Percentiles rank a stretch among this genome's conserved stretches.
Conservation (phyloP, 345 rosid species). For the Populus simonii region DNA sequence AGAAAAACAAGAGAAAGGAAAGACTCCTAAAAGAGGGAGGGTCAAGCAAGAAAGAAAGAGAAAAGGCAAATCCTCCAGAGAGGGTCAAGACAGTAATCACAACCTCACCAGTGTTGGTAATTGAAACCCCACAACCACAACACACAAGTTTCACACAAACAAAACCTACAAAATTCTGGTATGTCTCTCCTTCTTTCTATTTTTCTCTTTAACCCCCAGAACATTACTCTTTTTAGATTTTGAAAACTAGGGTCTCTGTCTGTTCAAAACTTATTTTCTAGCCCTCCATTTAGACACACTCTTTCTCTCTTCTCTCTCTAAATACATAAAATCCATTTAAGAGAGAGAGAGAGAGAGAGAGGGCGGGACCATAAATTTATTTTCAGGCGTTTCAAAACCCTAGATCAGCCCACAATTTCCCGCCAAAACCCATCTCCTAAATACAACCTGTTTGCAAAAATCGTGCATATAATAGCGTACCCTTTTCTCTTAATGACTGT, state of each 20-base stretch:
- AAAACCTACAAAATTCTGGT: conserved; percentile 19
- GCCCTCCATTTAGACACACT: not conserved
- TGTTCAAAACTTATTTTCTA: conserved; percentile 25
- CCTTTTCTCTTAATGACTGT: not conserved
- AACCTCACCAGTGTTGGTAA: conserved; percentile 1
- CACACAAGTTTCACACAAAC: not conserved
- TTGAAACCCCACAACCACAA: not conserved
- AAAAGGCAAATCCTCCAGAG: conserved; percentile 19
- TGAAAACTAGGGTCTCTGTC: conserved; percentile 27
- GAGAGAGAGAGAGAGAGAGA: conserved; percentile 12
- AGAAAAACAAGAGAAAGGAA: not conserved
- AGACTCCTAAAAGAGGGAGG: not conserved
- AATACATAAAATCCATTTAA: not conserved
- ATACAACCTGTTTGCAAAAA: not conserved
- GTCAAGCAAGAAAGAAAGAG: not conserved
- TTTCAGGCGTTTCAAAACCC: conserved; percentile 28
- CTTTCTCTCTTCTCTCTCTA: not conserved
- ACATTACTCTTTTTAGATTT: not conserved
- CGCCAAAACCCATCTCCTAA: conserved; percentile 20
- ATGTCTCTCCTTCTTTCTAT: not conserved
- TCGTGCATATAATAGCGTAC: not conserved
- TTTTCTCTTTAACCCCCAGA: conserved; percentile 7
- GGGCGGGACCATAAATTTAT: not conserved
- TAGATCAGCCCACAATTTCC: conserved; percentile 31
- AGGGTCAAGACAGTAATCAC: conserved; percentile 10